Evolutionary conservation across 169 alveolate species (phyloP).

Genomic region (Plasmodium reichenowi): DNA sequence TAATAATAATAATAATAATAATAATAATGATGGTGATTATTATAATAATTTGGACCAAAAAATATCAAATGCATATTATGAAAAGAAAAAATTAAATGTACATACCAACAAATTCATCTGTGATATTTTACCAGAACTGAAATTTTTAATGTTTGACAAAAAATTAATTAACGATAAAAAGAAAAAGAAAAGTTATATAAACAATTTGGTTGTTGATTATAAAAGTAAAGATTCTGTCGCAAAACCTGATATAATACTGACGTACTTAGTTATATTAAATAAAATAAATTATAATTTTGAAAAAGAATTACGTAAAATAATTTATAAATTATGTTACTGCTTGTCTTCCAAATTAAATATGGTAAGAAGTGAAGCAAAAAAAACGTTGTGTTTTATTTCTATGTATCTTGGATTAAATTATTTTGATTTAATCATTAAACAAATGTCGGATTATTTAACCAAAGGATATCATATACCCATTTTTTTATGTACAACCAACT

Average conservation of each 20-base stretch:
- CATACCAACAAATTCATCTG: slow-evolving; percentile 28
- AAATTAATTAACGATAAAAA: slow-evolving; percentile 6
- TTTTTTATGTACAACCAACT: slow-evolving; percentile 60
- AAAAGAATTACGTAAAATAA: slow-evolving; percentile 66
- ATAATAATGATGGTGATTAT: neutral
- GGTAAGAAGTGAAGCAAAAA: slow-evolving; percentile 72
- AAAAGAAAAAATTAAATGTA: neutral
- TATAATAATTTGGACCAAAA: neutral
- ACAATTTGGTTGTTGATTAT: slow-evolving; percentile 52
- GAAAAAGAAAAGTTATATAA: slow-evolving; percentile 64
- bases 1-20: neutral
- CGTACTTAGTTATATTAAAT: slow-evolving; percentile 64
- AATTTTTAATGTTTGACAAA: slow-evolving; percentile 45
- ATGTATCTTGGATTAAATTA: slow-evolving; percentile 76
- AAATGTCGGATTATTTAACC: slow-evolving; percentile 60
- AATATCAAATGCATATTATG: neutral
- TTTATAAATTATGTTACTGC: slow-evolving; percentile 59
- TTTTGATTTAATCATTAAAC: slow-evolving; percentile 51
- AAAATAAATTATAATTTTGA: slow-evolving; percentile 74
- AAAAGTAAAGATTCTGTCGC: slow-evolving; percentile 52
- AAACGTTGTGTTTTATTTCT: slow-evolving; percentile 54
- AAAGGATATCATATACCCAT: slow-evolving; percentile 73
- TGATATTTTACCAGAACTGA: slow-evolving; percentile 38
- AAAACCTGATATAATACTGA: slow-evolving; percentile 52
- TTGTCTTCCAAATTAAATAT: slow-evolving; percentile 55